These are phyloP conservation scores for Jaltomata sinuosa DNA, from an alignment of 257 asterid species.

Conservation along the genomic window DNA sequence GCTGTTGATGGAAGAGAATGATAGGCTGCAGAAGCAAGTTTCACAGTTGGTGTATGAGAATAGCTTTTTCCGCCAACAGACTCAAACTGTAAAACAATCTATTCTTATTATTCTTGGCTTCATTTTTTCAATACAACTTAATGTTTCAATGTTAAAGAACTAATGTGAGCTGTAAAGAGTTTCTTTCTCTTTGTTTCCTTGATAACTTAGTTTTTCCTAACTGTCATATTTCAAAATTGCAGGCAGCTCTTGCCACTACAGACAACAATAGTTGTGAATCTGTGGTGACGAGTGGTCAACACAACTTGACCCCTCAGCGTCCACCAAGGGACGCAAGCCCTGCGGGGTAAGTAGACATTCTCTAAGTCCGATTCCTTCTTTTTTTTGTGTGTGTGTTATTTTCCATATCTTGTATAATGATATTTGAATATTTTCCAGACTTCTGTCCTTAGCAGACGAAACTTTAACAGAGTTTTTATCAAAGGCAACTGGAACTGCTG, in stretches of 20 bases:
- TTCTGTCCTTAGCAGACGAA: constrained; percentile 97
- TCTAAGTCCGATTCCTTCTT: background rate
- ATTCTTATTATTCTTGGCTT: background rate
- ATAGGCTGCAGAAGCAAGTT: constrained; percentile 93
- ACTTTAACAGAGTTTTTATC: constrained; percentile 99
- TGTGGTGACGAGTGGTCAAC: constrained; percentile 96
- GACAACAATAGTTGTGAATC: constrained; percentile 87
- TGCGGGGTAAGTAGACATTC: constrained; percentile 61
- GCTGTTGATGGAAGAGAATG: constrained; percentile 98
- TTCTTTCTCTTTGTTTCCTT: background rate
- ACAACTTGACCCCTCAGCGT: constrained; percentile 75
- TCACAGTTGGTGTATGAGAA: constrained; percentile 91
- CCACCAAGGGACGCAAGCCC: constrained; percentile 99
- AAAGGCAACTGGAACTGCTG: constrained; percentile 99
- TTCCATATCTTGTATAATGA: background rate
- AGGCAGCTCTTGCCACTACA: constrained; percentile 74
- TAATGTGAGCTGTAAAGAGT: background rate
- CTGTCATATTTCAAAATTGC: constrained; percentile 10
- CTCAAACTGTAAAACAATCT: constrained; percentile 47
- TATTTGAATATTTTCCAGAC: constrained; percentile 42
- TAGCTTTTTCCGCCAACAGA: constrained; percentile 74
- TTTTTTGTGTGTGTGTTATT: background rate
- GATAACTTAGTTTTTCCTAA: background rate
- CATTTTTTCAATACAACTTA: background rate
- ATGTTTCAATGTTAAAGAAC: background rate